Base-by-base conservation (phyloP, 768 basidiomycete species). In the Russula olivacea region DNA sequence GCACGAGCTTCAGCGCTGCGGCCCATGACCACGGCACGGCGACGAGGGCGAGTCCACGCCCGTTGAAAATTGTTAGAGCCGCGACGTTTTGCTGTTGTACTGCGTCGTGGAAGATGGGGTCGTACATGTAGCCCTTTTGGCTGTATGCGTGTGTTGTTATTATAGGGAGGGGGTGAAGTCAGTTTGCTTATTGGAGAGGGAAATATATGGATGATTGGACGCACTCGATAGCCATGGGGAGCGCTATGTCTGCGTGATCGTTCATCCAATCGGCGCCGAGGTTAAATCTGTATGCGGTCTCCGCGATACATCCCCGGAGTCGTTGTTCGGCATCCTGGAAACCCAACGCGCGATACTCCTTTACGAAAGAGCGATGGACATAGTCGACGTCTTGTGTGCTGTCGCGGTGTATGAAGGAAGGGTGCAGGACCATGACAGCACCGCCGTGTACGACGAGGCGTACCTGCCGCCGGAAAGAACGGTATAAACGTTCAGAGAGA, bases 251-350 rank as follows among this genome's bases (percentile, higher is more conserved):
- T 0, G 88, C 84, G 66, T 87, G 84, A 4, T 83, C 80, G 60
- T 89, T 89, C 87, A 89, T 87, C 88, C 88, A 89, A 71, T 89
- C 87, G 59, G 75, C 74, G 25, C 88, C 87, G 54, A 81, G 77
- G 3, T 70, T 68, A 69, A 68, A 84, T 79, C 8, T 72, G 71
- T 19, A 66, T 53, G 87, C 86, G 3, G 86, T 88, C 36, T 76
- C 75, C 11, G 73, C 65, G 52, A 88, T 85, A 69, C 87, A 88
- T 14, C 71, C 72, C 66, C 78, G 77, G 32, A 89, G 75, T n/a
- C 83, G 77, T 4, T 77, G 76, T 15, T 76, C 78, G 3, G 86
- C 84, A 58, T 87, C 82, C 9, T 65, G 59, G 1, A 83, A 71
- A 7, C 84, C 83, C 25, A 75, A 70, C 63, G 76, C 68, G 55